Evolutionary conservation across 169 alveolate species (phyloP).

Genomic region (Babesia sp.): DNA sequence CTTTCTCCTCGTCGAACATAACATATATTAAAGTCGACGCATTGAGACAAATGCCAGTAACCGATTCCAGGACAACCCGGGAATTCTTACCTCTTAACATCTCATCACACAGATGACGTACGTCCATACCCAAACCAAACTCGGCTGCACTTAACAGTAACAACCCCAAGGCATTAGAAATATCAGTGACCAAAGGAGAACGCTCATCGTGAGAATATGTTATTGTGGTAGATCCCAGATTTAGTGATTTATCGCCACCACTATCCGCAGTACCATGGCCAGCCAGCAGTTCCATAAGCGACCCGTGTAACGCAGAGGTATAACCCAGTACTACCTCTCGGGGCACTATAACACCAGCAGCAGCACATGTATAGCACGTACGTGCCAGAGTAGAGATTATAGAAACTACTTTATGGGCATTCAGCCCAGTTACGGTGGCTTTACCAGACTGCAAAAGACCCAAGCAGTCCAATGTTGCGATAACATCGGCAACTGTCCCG

Average conservation of each 20-base stretch:
- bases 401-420: background rate
- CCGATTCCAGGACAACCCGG: background rate
- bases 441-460: background rate
- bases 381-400: background rate
- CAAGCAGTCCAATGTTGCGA: constrained; percentile 13
- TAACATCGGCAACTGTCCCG: background rate
- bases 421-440: background rate
- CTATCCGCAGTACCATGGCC: background rate
- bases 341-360: constrained; percentile 10
- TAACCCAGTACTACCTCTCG: constrained; percentile 9
- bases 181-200: background rate
- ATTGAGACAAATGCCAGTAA: constrained; percentile 32
- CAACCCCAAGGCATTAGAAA: constrained; percentile 7
- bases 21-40: constrained; percentile 24
- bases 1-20: background rate
- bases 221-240: background rate
- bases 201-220: background rate
- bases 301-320: background rate
- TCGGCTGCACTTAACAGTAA: constrained; percentile 27
- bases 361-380: background rate
- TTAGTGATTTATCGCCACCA: background rate
- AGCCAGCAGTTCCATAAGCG: background rate
- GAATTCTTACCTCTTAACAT: background rate
- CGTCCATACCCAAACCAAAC: constrained; percentile 6
- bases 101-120: background rate